Conservation (phyloP, 164 flowering plant species). For the Euptelea pleiosperma region DNA sequence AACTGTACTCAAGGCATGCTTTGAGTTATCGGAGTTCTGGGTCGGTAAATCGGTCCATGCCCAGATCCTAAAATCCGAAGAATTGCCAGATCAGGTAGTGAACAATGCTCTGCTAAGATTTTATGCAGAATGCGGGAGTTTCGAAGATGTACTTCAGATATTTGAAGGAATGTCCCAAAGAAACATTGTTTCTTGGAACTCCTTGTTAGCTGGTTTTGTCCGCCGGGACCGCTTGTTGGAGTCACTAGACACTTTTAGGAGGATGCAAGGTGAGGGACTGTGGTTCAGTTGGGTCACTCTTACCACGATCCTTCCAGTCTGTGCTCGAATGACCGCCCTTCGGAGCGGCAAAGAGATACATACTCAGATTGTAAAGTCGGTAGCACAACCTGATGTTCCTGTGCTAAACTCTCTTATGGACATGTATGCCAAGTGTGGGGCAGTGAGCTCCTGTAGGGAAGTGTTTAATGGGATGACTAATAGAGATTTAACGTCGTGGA, state of each 20-base stretch:
- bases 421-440: slow-evolving; percentile 47
- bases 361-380: slow-evolving; percentile 40
- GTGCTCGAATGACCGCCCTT: slow-evolving; percentile 28
- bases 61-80: slow-evolving; percentile 31
- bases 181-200: slow-evolving; percentile 43
- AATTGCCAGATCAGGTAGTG: slow-evolving; percentile 39
- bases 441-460: slow-evolving; percentile 24
- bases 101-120: slow-evolving; percentile 38
- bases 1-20: slow-evolving; percentile 33
- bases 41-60: slow-evolving; percentile 37
- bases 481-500: slow-evolving; percentile 46
- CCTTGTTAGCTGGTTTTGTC: slow-evolving; percentile 28
- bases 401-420: slow-evolving; percentile 39
- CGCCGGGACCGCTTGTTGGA: slow-evolving; percentile 19
- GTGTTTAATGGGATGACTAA: slow-evolving; percentile 36
- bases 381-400: slow-evolving; percentile 28
- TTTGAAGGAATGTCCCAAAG: slow-evolving; percentile 42
- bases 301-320: slow-evolving; percentile 28
- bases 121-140: slow-evolving; percentile 27
- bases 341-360: slow-evolving; percentile 37
- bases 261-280: too few species aligned
- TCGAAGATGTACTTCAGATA: slow-evolving; percentile 26
- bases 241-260: slow-evolving; percentile 24
- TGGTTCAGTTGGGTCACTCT: slow-evolving; percentile 45
- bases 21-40: slow-evolving; percentile 15